Base-by-base conservation (phyloP, 2,329 filamentous ascomycete species). In the Colletotrichum tanaceti region DNA sequence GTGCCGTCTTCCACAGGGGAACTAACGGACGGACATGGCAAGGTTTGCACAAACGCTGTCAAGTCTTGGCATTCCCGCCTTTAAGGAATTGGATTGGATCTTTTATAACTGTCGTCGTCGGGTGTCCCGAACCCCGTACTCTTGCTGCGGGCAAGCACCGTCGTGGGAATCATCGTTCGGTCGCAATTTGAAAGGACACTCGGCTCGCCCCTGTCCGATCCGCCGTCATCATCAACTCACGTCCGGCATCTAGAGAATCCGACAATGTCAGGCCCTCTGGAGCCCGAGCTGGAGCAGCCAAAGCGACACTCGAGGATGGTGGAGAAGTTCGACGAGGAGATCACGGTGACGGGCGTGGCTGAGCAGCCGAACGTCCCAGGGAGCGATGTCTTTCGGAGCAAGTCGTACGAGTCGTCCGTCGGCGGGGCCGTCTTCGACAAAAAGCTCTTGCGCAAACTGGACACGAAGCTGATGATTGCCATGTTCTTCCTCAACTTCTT, bases 381-480 rank as follows among this genome's bases (percentile, higher is more conserved):
- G 3, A 57, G 16, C 55, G 43, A 65, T 18, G 57, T 28, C 2
- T 18, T 52, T n/a, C 46, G 52, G 16, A 55, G 39, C 38, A 64
- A 63, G 6, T 35, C 18, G 6, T 41, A 61, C 46, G 62, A 35
- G n/a, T 50, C 41, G 3, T 28, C 39, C 0, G 20, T 20, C 28
- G 24, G 49, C 10, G 52, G 7, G n/a, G 63, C 24, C 3, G 13
- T n/a, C 38, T 68, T 68, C 53, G 58, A 68, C 32, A 28, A 28
- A 43, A 79, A 80, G 70, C 72, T 81, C 16, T 62, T 77, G 1
- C 66, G 66, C 22, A 61, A 69, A 16, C 70, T 81, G 2, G 70
- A 71, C 16, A 43, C 63, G 58, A 68, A 71, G 41, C 50, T 75
- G 38, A 71, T 75, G 38, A 44, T 72, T 2, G 73, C 74, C 1